phyloP scores from a whole-genome alignment of 2,329 filamentous ascomycete genomes.

The Stagonosporopsis chrysanthemi region DNA sequence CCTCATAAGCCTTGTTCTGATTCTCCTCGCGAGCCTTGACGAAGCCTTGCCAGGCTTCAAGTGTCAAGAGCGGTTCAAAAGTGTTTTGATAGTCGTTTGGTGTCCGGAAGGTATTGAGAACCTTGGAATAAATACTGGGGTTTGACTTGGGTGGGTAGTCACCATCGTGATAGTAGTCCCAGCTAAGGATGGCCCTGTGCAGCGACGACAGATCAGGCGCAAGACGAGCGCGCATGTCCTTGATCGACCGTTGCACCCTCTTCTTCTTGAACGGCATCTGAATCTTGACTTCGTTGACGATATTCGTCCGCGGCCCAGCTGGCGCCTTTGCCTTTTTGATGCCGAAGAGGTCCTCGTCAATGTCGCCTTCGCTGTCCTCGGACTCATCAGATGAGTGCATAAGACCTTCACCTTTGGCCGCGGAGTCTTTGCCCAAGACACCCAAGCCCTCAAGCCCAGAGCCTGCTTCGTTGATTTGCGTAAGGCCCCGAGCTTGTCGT shows the following conservation, averaged over 20 bases:
- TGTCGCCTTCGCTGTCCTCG: slow-evolving; percentile 65
- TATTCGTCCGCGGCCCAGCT: slow-evolving; percentile 50
- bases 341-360: slow-evolving; percentile 73
- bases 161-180: slow-evolving; percentile 92
- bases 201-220: slow-evolving; percentile 86
- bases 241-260: slow-evolving; percentile 79
- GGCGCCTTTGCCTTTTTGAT: slow-evolving; percentile 58
- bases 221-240: slow-evolving; percentile 92
- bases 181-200: slow-evolving; percentile 85
- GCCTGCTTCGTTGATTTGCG: slow-evolving; percentile 74
- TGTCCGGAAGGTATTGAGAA: slow-evolving; percentile 79
- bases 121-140: slow-evolving; percentile 74
- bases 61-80: slow-evolving; percentile 86
- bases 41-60: slow-evolving; percentile 96
- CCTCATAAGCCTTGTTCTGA: slow-evolving; percentile 79
- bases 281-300: slow-evolving; percentile 47
- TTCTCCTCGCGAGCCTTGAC: slow-evolving; percentile 88
- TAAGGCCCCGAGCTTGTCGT: slow-evolving; percentile 62
- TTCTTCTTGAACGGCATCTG: slow-evolving; percentile 82
- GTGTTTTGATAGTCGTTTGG: slow-evolving; percentile 84
- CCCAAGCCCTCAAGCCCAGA: slow-evolving; percentile 78
- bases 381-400: slow-evolving; percentile 81
- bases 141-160: slow-evolving; percentile 80
- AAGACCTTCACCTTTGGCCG: slow-evolving; percentile 77
- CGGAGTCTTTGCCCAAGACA: slow-evolving; percentile 79